A percentile compares a stretch with the other conserved stretches of the same genome.
These are phyloP conservation scores for Claviceps pusilla DNA, from an alignment of 2,329 filamentous ascomycete species.

Conservation along the genomic window DNA sequence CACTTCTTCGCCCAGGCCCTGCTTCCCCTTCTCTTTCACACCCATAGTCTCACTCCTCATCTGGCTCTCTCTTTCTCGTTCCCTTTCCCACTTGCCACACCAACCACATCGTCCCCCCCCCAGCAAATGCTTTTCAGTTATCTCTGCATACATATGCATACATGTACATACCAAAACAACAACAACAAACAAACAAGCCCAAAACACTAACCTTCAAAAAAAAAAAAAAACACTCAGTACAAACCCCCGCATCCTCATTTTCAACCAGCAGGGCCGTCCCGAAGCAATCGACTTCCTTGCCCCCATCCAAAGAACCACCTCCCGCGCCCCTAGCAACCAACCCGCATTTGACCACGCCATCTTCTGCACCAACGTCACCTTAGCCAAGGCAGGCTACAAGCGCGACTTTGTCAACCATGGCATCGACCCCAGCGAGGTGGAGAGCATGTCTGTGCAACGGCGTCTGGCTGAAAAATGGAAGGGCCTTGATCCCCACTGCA, in stretches of 20 bases:
- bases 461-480: conserved; percentile 38
- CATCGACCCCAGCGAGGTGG: conserved; percentile 34
- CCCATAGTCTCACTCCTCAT: too few species aligned
- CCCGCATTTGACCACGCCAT: conserved; percentile 54
- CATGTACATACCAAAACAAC: too few species aligned
- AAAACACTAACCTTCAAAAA: background rate
- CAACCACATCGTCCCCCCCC: too few species aligned
- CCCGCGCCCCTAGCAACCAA: conserved; percentile 12
- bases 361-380: conserved; percentile 66
- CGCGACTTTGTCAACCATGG: conserved; percentile 42
- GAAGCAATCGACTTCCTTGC: conserved; percentile 40
- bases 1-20: background rate
- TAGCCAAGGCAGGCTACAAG: conserved; percentile 35
- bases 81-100: too few species aligned
- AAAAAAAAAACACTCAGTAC: conserved; percentile 9
- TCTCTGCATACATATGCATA: background rate
- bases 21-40: background rate
- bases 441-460: conserved; percentile 36
- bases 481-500: conserved; percentile 29
- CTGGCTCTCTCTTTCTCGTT: too few species aligned
- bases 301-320: conserved; percentile 25
- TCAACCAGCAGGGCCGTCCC: conserved; percentile 63
- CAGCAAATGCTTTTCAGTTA: background rate
- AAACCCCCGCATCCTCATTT: conserved; percentile 49
- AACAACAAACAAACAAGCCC: background rate